Percentiles rank a stretch among this genome's conserved stretches.
Evolutionary conservation across 345 rosid species (phyloP).

Genomic region (Isatis tinctoria): DNA sequence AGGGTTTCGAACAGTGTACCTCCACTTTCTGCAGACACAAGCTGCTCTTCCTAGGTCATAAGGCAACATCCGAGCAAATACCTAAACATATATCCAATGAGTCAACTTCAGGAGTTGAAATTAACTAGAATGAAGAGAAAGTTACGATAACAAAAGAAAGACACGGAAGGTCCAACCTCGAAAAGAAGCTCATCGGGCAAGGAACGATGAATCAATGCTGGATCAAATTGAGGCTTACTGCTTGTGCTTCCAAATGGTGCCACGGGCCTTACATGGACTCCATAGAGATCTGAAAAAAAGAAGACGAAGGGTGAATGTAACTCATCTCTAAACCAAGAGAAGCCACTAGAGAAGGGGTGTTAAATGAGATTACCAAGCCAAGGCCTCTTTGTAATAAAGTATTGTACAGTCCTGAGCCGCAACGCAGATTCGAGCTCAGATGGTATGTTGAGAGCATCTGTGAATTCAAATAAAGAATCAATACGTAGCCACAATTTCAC

Average conservation of each 20-base stretch:
- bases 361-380: constrained; percentile 75
- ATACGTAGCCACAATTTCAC: neutral
- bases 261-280: constrained; percentile 76
- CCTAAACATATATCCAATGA: constrained; percentile 42
- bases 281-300: constrained; percentile 69
- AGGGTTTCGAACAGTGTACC: constrained; percentile 87
- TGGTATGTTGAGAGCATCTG: constrained; percentile 57
- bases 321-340: neutral
- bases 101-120: neutral
- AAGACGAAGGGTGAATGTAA: neutral
- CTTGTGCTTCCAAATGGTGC: constrained; percentile 78
- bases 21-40: constrained; percentile 93
- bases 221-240: constrained; percentile 53
- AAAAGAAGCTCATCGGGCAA: constrained; percentile 92
- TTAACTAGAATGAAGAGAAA: neutral
- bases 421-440: constrained; percentile 81
- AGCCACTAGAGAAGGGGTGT: neutral
- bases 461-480: neutral
- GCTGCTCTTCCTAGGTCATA: constrained; percentile 85
- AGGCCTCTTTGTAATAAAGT: constrained; percentile 69
- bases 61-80: constrained; percentile 76
- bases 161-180: constrained; percentile 46
- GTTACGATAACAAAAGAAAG: neutral
- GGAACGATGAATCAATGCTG: constrained; percentile 70
- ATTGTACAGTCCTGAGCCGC: constrained; percentile 65